Base-by-base conservation (phyloP, 192 early-diverging fungal genomes). In the Backusella luteola region DNA sequence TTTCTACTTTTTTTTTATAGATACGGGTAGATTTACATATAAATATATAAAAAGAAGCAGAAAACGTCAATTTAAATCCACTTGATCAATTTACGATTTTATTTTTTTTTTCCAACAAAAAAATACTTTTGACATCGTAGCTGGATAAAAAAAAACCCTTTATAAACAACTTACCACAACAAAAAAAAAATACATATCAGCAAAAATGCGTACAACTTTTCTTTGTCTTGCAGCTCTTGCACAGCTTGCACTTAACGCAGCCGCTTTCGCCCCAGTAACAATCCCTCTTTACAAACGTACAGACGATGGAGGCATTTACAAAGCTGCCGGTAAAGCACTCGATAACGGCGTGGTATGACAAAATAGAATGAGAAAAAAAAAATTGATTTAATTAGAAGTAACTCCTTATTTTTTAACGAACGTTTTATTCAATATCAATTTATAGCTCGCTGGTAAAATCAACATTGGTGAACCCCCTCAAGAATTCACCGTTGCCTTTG, bases 401-500 rank as follows among this genome's bases (percentile, higher is more conserved):
- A 29, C 56, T 63, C 56, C 56, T 63, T 63, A 63, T 29, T 69
- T 69, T 69, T 34, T 35, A 67, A 35, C 66, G 66, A 67, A 59
- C 36, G 19, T 69, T 38, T 69, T 69, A 35, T 35, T 34, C 17
- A 23, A n/a, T 32, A 32, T 69, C 35, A n/a, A 21, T 44, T 34
- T 23, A 23, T 71, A 71, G 89, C 97, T 97, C 88, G 97, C 91
- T 79, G 97, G 96, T 23, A 92, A 96, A 66, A 90, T 98, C 80
- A 84, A 84, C 26, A 70, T 97, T 67, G 96, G 94, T 34, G 94
- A 92, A 34, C 97, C 97, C 52, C 88, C 93, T 34, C 96, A 99
- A 85, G 91, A 86, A 29, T 99, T 99, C 89, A 91, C 89, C 66
- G 93, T 97, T 46, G 92, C 96, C 68, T 96, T 96, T 68, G 97